Evolutionary conservation across 805 yeast genomes (phyloP), one percentile per base, ranked within the genome.

Genomic region (Komagataella pseudopastoris): DNA sequence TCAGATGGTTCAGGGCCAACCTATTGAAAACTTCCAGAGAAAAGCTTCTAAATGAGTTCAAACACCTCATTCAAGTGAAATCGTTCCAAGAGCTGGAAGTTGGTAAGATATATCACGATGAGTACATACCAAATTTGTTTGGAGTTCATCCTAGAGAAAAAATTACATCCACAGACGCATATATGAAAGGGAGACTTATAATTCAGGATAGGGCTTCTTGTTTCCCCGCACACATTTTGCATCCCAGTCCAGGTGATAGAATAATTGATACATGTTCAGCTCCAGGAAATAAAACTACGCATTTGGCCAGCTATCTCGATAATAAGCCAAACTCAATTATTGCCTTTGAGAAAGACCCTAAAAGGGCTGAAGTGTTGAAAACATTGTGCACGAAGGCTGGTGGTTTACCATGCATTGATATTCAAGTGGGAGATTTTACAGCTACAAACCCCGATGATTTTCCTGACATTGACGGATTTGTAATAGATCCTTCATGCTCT

Each of bases 251-350:
- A 3, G 84, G 82, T 47, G 83, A 77, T 53, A 66, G 72, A 22
- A 80, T 89, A 8, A 85, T 93, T 47, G 99, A 93, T 67, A 85
- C 96, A 1, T 90, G 97, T 68, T 90, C 98, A 2, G 99, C 99
- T 0, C 99, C 99, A 4, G 99, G 99, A 4, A 93, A 93, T 66
- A 95, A 93, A 64, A 93, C 99, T 0, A 88, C 97, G 0, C 98
- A 91, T 67, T 69, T 84, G 20, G 96, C 96, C 0, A 79, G 93
- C 0, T 70, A 77, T 50, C 65, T 88, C 20, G 57, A 60, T 3
- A 67, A 68, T 44, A 57, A 67, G 1, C 69, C 70, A 0, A 50
- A 56, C 14, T 76, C 78, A 4, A 81, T 89, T 7, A 74, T 74
- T 58, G 99, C 99, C 0, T 93, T 89, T 66, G 99, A 93, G 65